Conservation (phyloP, 345 rosid species). For the Barbarea vulgaris region DNA sequence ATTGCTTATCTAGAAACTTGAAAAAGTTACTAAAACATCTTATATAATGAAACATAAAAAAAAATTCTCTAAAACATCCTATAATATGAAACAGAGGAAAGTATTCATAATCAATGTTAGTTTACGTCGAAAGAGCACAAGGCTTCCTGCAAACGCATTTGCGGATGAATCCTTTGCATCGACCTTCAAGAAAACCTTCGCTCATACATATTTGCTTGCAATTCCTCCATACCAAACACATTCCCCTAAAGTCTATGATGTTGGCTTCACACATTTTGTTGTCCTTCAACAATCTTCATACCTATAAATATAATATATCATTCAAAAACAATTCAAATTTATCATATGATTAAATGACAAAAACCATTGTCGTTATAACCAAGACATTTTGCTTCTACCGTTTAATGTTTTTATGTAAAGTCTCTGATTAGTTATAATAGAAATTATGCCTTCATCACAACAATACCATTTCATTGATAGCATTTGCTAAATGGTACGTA, state of each 20-base stretch:
- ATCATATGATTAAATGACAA: not conserved
- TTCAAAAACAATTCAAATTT: not conserved
- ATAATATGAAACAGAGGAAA: no score
- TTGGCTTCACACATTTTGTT: not conserved
- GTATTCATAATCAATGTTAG: not conserved
- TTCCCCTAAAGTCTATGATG: not conserved
- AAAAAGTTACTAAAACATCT: no score
- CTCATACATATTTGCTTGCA: not conserved
- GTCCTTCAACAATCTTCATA: constrained; percentile 1
- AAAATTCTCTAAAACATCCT: no score
- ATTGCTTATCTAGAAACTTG: no score
- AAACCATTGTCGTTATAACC: no score
- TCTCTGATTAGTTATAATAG: no score
- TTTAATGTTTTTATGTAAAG: no score
- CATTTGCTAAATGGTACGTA: no score
- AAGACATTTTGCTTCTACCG: no score
- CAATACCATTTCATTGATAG: no score
- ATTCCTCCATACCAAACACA: not conserved
- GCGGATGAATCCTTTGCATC: not conserved
- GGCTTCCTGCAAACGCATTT: not conserved
- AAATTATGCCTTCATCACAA: no score
- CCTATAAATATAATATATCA: not conserved
- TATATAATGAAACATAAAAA: no score
- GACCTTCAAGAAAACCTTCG: constrained; percentile 9
- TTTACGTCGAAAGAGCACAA: not conserved